Evolutionary conservation across 352 stramenopile genomes (phyloP).

Genomic region (Globisporangium echinulatum): DNA sequence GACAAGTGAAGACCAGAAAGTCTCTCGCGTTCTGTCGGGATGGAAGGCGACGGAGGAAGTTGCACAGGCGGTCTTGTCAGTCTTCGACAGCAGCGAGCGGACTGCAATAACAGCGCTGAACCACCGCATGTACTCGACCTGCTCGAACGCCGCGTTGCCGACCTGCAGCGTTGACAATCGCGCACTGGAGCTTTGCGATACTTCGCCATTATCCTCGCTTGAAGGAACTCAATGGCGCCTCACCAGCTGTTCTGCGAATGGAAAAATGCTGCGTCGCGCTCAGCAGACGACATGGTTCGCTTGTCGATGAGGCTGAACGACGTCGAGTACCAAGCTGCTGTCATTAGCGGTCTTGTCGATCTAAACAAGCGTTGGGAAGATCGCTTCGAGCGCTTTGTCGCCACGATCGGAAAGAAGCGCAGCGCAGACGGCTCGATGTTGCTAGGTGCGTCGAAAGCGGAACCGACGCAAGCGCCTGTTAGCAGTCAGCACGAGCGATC

Average conservation of each 20-base stretch:
- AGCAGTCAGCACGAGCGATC: neutral
- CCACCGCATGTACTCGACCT: neutral
- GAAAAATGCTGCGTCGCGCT: neutral
- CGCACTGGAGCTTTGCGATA: neutral
- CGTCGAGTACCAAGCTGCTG: neutral
- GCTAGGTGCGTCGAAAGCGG: neutral
- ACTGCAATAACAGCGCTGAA: neutral
- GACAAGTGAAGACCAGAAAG: conserved; percentile 2
- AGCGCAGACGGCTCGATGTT: neutral
- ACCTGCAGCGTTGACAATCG: neutral
- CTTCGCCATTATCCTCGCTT: neutral
- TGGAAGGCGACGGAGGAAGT: neutral
- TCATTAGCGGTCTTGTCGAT: neutral
- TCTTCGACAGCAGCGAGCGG: neutral
- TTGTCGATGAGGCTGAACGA: neutral
- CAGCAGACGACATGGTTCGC: neutral
- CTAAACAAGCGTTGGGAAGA: neutral
- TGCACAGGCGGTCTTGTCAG: neutral
- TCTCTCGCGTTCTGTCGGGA: neutral
- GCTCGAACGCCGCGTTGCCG: too few species aligned
- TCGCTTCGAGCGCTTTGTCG: neutral
- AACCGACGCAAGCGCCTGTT: neutral
- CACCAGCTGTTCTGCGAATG: neutral
- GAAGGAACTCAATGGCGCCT: neutral
- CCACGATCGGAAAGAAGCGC: neutral